Evolutionary conservation across 2,329 filamentous ascomycete species (phyloP), one percentile per base, ranked within the genome.

Genomic region (Alternaria sp.): DNA sequence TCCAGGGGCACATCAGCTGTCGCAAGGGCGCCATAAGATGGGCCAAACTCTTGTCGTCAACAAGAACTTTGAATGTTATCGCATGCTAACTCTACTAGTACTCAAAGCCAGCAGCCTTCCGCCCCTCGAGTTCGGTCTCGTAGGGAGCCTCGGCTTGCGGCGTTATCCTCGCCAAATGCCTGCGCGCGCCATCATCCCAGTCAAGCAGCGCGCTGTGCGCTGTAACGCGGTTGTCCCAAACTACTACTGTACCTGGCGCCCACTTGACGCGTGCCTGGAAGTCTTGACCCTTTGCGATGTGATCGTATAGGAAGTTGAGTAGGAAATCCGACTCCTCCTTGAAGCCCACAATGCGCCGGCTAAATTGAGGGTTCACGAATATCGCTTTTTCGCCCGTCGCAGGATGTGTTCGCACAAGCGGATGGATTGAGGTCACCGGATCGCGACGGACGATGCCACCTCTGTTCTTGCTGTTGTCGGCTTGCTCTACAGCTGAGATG

Each of bases 171-270:
- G 91, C 92, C 61, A 96, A 78, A 79, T 96, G 92, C 50, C 92
- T 84, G 58, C 92, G 82, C 76, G 91, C 87, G 3, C 91, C 91
- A 73, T 86, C 86, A 67, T 90, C 86, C 92, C 92, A 96, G 75
- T 96, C 92, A 3, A 94, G 81, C 37, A 94, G 80, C 2, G 92
- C 92, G 6, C 90, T 90, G 76, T 96, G 92, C 66, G 87, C 85
- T 9, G 90, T 93, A 0, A 93, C 86, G 31, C 91, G 83, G 80
- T 94, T 95, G 75, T 95, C 92, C 91, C 91, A 96, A 0, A 94
- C 87, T 2, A 95, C 90, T 1, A 96, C 91, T 0, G 90, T 94
- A n/a, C 86, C 85, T 41, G 86, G 83, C 67, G 87, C 87, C 92
- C 92, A 96, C 75, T 89, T 90, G 49, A 96, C 84, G 24, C 90